These are phyloP conservation scores for Phyllosticta citrichinensis DNA, from an alignment of 2,329 filamentous ascomycete species.

Conservation along the genomic window DNA sequence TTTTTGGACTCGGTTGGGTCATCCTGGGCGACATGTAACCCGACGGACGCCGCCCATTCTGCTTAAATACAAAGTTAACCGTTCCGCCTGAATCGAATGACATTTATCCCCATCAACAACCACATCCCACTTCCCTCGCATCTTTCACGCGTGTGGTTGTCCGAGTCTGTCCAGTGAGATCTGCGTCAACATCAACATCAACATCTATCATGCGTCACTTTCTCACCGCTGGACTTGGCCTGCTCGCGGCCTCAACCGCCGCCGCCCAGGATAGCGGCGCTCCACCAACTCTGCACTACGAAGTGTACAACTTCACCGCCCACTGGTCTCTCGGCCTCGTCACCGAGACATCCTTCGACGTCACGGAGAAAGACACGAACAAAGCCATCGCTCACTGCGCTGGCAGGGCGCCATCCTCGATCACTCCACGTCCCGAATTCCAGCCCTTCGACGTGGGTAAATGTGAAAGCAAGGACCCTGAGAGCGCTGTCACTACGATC, in stretches of 20 bases:
- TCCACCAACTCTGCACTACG: not conserved
- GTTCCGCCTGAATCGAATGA: too few species aligned
- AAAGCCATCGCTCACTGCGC: not conserved
- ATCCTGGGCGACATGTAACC: not conserved
- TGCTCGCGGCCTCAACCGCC: not conserved
- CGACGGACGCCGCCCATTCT: not conserved
- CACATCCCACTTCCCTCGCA: not conserved
- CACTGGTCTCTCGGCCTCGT: not conserved
- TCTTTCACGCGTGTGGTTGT: not conserved
- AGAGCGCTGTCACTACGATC: not conserved
- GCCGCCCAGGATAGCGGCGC: not conserved
- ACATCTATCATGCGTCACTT: not conserved
- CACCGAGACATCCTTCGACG: not conserved
- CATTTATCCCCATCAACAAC: too few species aligned
- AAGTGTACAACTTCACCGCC: not conserved
- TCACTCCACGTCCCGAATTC: not conserved
- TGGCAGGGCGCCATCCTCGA: not conserved
- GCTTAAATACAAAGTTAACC: not conserved
- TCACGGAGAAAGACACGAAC: not conserved
- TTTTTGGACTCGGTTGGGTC: not conserved
- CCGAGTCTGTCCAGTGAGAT: fast-evolving
- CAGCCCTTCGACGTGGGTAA: not conserved
- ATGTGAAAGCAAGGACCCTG: not conserved
- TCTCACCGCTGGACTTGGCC: not conserved
- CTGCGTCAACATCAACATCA: not conserved